phyloP scores from a whole-genome alignment of 73 alveolate species.

The Blepharisma japonicum region DNA sequence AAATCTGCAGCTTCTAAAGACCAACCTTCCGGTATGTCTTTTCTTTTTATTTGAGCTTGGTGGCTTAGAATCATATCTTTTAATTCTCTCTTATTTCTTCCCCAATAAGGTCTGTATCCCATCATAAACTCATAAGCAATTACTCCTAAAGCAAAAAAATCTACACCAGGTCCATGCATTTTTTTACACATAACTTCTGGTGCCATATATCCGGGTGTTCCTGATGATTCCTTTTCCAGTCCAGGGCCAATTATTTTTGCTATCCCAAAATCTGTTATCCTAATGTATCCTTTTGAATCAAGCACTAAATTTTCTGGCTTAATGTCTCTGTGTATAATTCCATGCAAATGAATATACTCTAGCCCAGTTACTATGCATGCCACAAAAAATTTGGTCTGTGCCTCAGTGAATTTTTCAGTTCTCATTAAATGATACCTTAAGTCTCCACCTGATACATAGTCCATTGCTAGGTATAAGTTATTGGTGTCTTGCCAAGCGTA shows the following conservation, averaged over 20 bases:
- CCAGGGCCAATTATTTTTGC: slow-evolving; percentile 61
- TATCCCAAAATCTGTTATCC: slow-evolving; percentile 68
- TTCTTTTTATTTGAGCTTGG: slow-evolving; percentile 63
- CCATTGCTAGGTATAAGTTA: slow-evolving; percentile 54
- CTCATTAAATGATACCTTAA: slow-evolving; percentile 50
- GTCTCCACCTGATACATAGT: slow-evolving; percentile 59
- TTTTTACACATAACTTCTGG: slow-evolving; percentile 63
- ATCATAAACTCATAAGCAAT: slow-evolving; percentile 63
- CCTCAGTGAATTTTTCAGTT: slow-evolving; percentile 38
- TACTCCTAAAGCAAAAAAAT: slow-evolving; percentile 69
- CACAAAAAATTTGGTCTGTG: slow-evolving; percentile 54
- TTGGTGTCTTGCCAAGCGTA: slow-evolving; percentile 56
- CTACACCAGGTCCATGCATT: slow-evolving; percentile 46
- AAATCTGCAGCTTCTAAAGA: slow-evolving; percentile 85
- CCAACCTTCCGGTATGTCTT: slow-evolving; percentile 77
- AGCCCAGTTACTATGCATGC: slow-evolving; percentile 53
- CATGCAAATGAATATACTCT: slow-evolving; percentile 48
- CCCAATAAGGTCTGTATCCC: slow-evolving; percentile 85
- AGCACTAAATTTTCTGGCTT: slow-evolving; percentile 90
- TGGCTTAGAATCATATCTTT: slow-evolving; percentile 52
- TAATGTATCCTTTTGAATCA: slow-evolving; percentile 62
- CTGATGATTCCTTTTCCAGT: slow-evolving; percentile 68
- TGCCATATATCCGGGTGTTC: slow-evolving; percentile 86
- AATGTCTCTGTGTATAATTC: slow-evolving; percentile 86
- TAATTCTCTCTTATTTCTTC: slow-evolving; percentile 70